Evolutionary conservation across 192 early-diverging fungal species (phyloP).

Genomic region (Gonapodya sp.): DNA sequence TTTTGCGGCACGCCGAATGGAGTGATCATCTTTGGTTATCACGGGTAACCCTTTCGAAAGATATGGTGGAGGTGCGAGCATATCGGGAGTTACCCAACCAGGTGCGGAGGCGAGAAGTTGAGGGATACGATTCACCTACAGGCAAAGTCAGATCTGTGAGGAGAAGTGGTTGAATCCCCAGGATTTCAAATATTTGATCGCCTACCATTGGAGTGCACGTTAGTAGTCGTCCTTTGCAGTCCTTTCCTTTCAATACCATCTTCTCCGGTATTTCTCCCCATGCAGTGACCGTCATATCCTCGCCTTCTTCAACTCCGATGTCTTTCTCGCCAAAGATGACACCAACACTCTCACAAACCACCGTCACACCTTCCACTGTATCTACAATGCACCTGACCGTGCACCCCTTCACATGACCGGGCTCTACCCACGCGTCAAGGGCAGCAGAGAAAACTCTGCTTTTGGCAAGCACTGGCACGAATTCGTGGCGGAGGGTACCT

Average conservation of each 20-base stretch:
- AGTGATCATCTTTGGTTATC: not conserved
- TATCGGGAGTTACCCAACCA: constrained; percentile 2
- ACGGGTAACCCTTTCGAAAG: not conserved
- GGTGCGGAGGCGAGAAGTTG: not conserved
- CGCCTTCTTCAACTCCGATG: not conserved
- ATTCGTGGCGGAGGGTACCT: constrained; percentile 4
- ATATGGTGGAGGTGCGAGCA: constrained; percentile 1
- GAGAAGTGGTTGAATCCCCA: too few relatives aligned
- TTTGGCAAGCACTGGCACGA: not conserved
- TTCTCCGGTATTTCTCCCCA: constrained; percentile 5
- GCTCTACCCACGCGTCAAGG: constrained; percentile 2
- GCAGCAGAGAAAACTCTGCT: not conserved
- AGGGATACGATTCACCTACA: constrained; percentile 5
- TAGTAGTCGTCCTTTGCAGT: not conserved
- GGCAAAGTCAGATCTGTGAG: too few relatives aligned
- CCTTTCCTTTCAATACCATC: constrained; percentile 5
- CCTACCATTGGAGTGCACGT: constrained; percentile 10
- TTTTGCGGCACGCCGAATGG: not conserved
- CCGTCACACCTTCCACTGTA: not conserved
- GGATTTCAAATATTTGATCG: too few relatives aligned
- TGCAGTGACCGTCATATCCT: not conserved
- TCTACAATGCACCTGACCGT: not conserved
- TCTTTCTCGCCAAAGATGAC: not conserved
- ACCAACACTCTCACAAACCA: constrained; percentile 3
- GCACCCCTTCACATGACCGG: not conserved